These are phyloP conservation scores for Protomyces inundatus DNA, from an alignment of 1,139 yeast species.

Conservation along the genomic window DNA sequence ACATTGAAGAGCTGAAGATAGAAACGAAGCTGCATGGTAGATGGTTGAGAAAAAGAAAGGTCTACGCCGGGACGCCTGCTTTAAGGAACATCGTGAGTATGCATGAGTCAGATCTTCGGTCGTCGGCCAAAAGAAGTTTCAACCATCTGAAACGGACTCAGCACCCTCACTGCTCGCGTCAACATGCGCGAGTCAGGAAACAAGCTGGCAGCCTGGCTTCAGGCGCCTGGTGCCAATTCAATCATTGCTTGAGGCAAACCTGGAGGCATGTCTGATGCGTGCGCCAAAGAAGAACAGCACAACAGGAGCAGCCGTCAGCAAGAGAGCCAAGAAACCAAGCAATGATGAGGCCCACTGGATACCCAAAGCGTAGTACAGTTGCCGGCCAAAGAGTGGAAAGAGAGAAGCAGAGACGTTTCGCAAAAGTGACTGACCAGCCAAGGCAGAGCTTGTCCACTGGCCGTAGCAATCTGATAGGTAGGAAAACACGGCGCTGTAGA, in stretches of 20 bases:
- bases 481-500: slow-evolving; percentile 22
- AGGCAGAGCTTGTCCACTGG: slow-evolving; percentile 78
- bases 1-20: no score
- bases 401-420: slow-evolving; percentile 69
- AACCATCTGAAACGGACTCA: no score
- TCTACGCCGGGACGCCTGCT: no score
- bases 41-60: no score
- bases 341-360: slow-evolving; percentile 21
- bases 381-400: slow-evolving; percentile 47
- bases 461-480: slow-evolving; percentile 77
- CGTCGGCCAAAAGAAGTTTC: no score
- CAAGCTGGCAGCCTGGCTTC: no score
- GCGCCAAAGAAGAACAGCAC: slow-evolving; percentile 17
- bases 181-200: no score
- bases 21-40: no score
- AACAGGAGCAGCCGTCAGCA: slow-evolving; percentile 1
- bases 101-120: no score
- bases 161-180: no score
- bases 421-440: slow-evolving; percentile 81
- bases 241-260: slow-evolving; percentile 13
- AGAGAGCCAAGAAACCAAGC: slow-evolving; percentile 2
- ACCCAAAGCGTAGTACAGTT: slow-evolving; percentile 10
- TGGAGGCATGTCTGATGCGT: slow-evolving; percentile 13
- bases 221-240: background rate
- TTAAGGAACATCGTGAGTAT: no score